Evolutionary conservation across 352 stramenopile species (phyloP).

Genomic region (Phytophthora nicotianae): DNA sequence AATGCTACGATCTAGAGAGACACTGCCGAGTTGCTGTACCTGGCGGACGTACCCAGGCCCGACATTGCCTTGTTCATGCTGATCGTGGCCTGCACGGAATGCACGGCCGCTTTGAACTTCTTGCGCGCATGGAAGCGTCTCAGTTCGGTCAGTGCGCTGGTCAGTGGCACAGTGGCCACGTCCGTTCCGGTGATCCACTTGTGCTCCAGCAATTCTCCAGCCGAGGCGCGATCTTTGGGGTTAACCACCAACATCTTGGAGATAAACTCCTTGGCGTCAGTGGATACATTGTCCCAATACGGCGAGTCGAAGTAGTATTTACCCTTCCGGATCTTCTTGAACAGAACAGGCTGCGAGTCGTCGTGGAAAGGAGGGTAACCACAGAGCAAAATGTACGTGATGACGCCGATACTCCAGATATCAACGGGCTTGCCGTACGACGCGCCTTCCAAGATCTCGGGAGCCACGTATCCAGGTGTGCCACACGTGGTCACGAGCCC

Average conservation of each 20-base stretch:
- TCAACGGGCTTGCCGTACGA: slow-evolving; percentile 85
- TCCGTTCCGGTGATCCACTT: slow-evolving; percentile 75
- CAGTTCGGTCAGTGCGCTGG: slow-evolving; percentile 76
- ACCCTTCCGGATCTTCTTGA: slow-evolving; percentile 86
- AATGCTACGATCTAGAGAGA: slow-evolving; percentile 45
- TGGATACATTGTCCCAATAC: slow-evolving; percentile 91
- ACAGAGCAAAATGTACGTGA: slow-evolving; percentile 91
- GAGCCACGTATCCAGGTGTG: slow-evolving; percentile 81
- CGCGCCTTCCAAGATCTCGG: slow-evolving; percentile 84
- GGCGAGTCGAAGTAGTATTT: slow-evolving; percentile 89
- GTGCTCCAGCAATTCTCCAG: slow-evolving; percentile 66
- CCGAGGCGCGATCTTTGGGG: slow-evolving; percentile 70
- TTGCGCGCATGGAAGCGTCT: slow-evolving; percentile 81
- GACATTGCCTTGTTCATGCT: slow-evolving; percentile 80
- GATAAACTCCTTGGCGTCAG: slow-evolving; percentile 92
- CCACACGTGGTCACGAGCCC: slow-evolving; percentile 77
- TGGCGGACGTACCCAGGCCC: slow-evolving; percentile 30
- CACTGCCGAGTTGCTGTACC: slow-evolving; percentile 41
- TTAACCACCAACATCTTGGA: slow-evolving; percentile 84
- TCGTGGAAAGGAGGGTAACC: slow-evolving; percentile 92
- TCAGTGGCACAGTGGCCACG: slow-evolving; percentile 75
- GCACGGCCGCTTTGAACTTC: slow-evolving; percentile 85
- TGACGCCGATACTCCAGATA: slow-evolving; percentile 88
- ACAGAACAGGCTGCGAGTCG: slow-evolving; percentile 94
- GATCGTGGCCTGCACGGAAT: slow-evolving; percentile 81